Percentiles rank a stretch among this genome's conserved stretches.
phyloP scores from a whole-genome alignment of 768 basidiomycete species.

The Porpolomopsis calyptriformis region DNA sequence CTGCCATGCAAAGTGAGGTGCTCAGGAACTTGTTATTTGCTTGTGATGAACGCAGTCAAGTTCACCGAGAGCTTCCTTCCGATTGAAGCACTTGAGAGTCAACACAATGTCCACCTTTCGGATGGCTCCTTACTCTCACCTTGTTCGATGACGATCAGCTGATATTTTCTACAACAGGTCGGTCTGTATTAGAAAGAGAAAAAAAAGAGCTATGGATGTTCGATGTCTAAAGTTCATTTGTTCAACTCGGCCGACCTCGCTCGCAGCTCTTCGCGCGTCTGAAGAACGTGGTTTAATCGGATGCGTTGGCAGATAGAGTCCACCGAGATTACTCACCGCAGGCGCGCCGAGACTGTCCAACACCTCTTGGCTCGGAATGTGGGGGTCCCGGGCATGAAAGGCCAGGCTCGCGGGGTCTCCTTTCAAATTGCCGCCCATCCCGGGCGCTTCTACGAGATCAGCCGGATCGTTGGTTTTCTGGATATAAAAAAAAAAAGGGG shows the following conservation, averaged over 20 bases:
- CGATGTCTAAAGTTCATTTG: slow-evolving; percentile 4
- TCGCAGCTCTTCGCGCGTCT: slow-evolving; percentile 45
- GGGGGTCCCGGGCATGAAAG: slow-evolving; percentile 41
- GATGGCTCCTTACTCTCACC: too few species aligned
- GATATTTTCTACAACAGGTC: too few species aligned
- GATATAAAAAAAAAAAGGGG: background rate
- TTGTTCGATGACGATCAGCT: too few species aligned
- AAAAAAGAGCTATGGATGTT: background rate
- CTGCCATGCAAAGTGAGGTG: too few species aligned
- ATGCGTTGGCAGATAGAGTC: background rate
- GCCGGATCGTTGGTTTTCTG: slow-evolving; percentile 55
- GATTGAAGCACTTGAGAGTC: too few species aligned
- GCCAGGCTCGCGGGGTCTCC: slow-evolving; percentile 31
- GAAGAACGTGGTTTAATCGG: slow-evolving; percentile 1
- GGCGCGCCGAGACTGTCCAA: slow-evolving; percentile 37
- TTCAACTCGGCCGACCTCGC: slow-evolving; percentile 39
- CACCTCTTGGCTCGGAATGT: slow-evolving; percentile 36
- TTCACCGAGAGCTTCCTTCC: too few species aligned
- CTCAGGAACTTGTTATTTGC: too few species aligned
- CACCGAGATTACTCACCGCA: slow-evolving; percentile 28
- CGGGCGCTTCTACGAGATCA: slow-evolving; percentile 32
- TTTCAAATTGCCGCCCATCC: slow-evolving; percentile 26
- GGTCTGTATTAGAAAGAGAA: too few species aligned
- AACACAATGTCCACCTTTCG: too few species aligned
- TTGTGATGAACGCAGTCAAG: too few species aligned